Evolutionary conservation across 768 basidiomycete genomes (phyloP), one percentile per base, ranked within the genome.

Genomic region (Megacollybia marginata): DNA sequence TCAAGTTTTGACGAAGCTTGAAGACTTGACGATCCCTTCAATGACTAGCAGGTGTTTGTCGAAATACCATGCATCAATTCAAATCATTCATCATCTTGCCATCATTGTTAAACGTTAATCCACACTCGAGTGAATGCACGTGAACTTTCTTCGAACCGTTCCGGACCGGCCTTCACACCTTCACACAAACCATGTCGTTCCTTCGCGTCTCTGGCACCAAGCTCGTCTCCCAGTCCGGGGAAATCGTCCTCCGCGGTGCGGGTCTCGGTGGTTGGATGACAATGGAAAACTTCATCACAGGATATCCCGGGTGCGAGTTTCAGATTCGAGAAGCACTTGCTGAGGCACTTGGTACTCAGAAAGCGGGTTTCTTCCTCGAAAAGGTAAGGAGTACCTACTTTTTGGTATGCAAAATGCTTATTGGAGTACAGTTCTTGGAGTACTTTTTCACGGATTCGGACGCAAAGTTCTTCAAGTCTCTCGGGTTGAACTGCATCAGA

Each of bases 201-300:
- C 64, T 84, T 33, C 76, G 67, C 50, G 78, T 83, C 15, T 69
- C 70, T 20, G 81, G 82, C 19, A 79, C 75, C 33, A 80, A 78
- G 57, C 67, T 86, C 57, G 74, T 85, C 51, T 73, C 83, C 49
- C n/a, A 28, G 5, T 40, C 38, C 13, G 44, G 75, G 10, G 74
- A 82, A 55, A 69, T 84, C 32, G 71, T 83, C 48, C 69, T 86
- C 44, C 71, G 79, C 11, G 88, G 88, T 23, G 86, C 85, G 16
- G 85, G 85, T 42, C 70, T 89, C 13, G 86, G 86, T 83, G 86
- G 87, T 61, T 88, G 86, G 83, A 84, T 88, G 81, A 85, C 79
- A 84, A 73, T 73, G 75, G 74, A 78, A 58, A 78, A 76, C 61
- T 76, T 76, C 56, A 75, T 78, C 47, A 66, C 57, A 62, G 71